Conservation (phyloP, 1,284 basidiomycete species). For the Naganishia sp. region DNA sequence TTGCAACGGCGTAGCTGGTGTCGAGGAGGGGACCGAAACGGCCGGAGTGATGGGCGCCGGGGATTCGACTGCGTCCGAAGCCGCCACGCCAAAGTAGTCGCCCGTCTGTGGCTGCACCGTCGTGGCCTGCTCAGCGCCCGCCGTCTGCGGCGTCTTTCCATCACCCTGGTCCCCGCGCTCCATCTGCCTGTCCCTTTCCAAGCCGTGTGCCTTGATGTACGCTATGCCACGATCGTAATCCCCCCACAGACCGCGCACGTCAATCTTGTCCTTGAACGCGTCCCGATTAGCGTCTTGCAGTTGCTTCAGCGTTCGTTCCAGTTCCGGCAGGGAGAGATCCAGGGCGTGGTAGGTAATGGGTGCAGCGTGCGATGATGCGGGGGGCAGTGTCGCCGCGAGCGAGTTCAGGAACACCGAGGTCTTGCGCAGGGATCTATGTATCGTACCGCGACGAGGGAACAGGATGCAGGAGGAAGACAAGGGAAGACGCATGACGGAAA, state of each 20-base stretch:
- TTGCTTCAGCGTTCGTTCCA: conserved; percentile 74
- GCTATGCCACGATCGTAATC: conserved; percentile 79
- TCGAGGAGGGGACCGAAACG: conserved; percentile 51
- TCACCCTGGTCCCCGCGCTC: conserved; percentile 11
- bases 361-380: conserved; percentile 42
- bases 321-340: conserved; percentile 83
- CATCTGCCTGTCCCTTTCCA: conserved; percentile 37
- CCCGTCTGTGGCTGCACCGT: conserved; percentile 17
- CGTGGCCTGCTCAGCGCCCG: neutral
- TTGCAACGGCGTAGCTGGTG: conserved; percentile 55
- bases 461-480: conserved; percentile 29
- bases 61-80: conserved; percentile 19
- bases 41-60: conserved; percentile 22
- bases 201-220: conserved; percentile 56
- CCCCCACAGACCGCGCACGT: conserved; percentile 79
- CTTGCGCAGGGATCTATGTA: conserved; percentile 75
- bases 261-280: conserved; percentile 68
- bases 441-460: neutral
- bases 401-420: conserved; percentile 82
- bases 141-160: neutral
- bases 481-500: neutral
- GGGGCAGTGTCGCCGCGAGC: conserved; percentile 59
- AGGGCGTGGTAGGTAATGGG: conserved; percentile 88
- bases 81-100: conserved; percentile 16
- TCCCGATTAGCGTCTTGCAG: conserved; percentile 68